Base-by-base conservation (phyloP, 2,329 filamentous ascomycete species). In the Clonostachys chloroleuca region DNA sequence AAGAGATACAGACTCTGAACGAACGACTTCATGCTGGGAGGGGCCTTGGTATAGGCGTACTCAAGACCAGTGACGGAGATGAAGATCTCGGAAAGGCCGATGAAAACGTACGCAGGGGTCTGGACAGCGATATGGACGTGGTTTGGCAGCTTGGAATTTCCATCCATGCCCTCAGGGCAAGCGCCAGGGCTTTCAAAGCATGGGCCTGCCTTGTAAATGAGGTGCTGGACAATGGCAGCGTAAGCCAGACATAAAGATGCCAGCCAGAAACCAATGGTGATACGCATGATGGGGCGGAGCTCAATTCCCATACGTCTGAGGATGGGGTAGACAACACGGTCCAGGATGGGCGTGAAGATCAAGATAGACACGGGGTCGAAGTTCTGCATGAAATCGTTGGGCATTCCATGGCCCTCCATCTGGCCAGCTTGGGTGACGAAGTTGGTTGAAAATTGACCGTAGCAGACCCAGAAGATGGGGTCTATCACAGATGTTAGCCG, bases 31-130 rank as follows among this genome's bases (percentile, higher is more conserved):
- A 89, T 87, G 60, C 74, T 80, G 40, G 77, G 76, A 3, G 85
- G 85, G 0, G 86, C 85, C 64, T 89, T 87, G 57, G 83, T 87
- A 65, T 83, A 89, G 16, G 84, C 85, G 54, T 89, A 88, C 61
- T 89, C 86, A 12, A 87, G 75, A 51, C 81, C 80, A 1, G 84
- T 86, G 51, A 89, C 81, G 12, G 80, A 84, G 42, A 80, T 79
- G 56, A 84, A 79, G 48, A 84, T 82, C 60, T 85, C 80, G 0
- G 78, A 72, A 13, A 80, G 63, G 17, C 75, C 80, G 30, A 82
- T 78, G 42, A 83, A 70, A 43, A 84, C 60, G 17, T 81, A 78
- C 33, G 77, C 81, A 12, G 82, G 70, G 0, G 67, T 60, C 54
- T 73, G 71, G 36, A 84, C 63, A 58, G 75, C 77, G 37, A 83